Base-by-base conservation (phyloP, 2,329 filamentous ascomycete species). In the Hypoxylon sp. region DNA sequence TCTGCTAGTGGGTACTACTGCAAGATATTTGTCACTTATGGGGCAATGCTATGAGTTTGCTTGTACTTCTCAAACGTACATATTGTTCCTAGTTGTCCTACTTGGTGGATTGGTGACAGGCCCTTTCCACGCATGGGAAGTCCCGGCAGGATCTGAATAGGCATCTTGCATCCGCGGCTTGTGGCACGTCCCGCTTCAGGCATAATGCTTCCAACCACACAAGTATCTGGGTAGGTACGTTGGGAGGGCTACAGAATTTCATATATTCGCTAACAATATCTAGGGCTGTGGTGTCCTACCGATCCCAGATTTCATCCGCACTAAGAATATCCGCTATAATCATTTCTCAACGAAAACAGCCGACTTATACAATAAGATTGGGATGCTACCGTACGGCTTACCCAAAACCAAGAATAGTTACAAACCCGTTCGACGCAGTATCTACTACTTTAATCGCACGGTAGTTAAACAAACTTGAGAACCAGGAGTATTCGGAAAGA, bases 91-190 rank as follows among this genome's bases (percentile, higher is more conserved):
- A 38, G 16, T 11, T 54, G 58, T 61, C 30, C 30, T 53, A 61
- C 62, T 14, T 38, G 8, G 24, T 44, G 26, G 33, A 49, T 40
- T 30, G 3, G 26, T 52, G 32, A 33, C 33, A n/a, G 18, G 18
- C 14, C 40, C 28, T 22, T 42, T 60, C 53, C 32, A 28, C 26
- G 26, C 55, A 53, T 57, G 33, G 54, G 26, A 49, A 44, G 49
- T 40, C 59, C 50, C 52, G 32, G 60, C 51, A 60, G 60, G 64
- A 66, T 64, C 59, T 60, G 30, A 63, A 63, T 60, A 66, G 64
- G 64, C 64, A 63, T 66, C 64, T 63, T 63, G 64, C 64, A 64
- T 66, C 54, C 54, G 36, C 49, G n/a, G 24, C 38, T 26, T 33
- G 59, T 57, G 28, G 16, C 42, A 62, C 46, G 22, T 46, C 28